Conservation (phyloP, 202 grass and related monocot species). For the Schoenoplectus triqueter region DNA sequence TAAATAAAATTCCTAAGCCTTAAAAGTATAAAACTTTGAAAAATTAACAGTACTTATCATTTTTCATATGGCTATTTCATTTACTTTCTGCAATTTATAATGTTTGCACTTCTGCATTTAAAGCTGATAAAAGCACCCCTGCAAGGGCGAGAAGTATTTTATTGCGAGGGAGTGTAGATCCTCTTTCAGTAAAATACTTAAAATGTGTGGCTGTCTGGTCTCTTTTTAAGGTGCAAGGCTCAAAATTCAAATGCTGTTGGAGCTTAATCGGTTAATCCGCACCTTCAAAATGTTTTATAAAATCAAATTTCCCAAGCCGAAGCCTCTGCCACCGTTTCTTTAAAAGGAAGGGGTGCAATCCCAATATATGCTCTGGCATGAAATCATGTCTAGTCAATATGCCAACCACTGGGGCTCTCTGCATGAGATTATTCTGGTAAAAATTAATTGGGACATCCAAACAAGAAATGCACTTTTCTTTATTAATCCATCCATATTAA, state of each 20-base stretch:
- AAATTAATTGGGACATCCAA: not conserved
- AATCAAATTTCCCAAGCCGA: constrained; percentile 59
- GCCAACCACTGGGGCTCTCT: constrained; percentile 82
- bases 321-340: constrained; percentile 79
- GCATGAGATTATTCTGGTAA: constrained; percentile 31
- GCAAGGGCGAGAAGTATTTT: not conserved
- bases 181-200: not conserved
- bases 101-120: not conserved
- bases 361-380: constrained; percentile 91
- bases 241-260: not conserved
- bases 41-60: not conserved
- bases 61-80: not conserved
- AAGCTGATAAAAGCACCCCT: not conserved
- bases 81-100: not conserved
- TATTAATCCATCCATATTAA: no score
- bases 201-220: not conserved
- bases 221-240: not conserved
- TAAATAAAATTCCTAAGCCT: not conserved
- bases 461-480: not conserved
- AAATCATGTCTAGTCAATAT: constrained; percentile 98
- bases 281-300: constrained; percentile 46
- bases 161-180: not conserved
- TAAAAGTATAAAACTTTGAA: not conserved
- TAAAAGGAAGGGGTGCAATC: constrained; percentile 69
- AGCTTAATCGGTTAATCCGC: not conserved